These are phyloP conservation scores for Yamadazyma sp. DNA, from an alignment of 805 yeast genomes.

Conservation along the genomic window DNA sequence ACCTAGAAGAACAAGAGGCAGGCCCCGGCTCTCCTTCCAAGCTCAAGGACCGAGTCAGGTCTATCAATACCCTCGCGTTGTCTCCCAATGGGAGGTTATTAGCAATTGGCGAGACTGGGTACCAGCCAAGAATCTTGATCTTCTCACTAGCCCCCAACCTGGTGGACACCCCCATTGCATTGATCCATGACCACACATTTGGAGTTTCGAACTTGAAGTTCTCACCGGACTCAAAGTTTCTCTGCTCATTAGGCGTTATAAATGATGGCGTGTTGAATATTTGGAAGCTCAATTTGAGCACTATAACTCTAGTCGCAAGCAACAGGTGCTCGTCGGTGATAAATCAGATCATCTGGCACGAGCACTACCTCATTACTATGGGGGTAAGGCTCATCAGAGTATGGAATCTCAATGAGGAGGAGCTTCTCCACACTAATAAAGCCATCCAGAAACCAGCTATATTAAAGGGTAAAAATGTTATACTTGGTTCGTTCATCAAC, in stretches of 20 bases:
- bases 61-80: constrained; percentile 56
- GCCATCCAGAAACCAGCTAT: constrained; percentile 18
- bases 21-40: constrained; percentile 20
- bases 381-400: constrained; percentile 63
- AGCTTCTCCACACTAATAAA: constrained; percentile 6
- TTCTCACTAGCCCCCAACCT: constrained; percentile 57
- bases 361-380: constrained; percentile 48
- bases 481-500: constrained; percentile 50
- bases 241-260: constrained; percentile 64
- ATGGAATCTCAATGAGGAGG: constrained; percentile 49
- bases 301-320: constrained; percentile 37
- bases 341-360: constrained; percentile 57
- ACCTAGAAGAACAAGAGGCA: not conserved
- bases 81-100: constrained; percentile 53
- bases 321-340: constrained; percentile 65
- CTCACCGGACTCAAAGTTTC: constrained; percentile 53
- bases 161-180: constrained; percentile 48
- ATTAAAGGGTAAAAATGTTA: constrained; percentile 59
- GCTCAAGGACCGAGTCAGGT: constrained; percentile 44
- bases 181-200: constrained; percentile 61
- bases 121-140: constrained; percentile 61
- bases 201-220: constrained; percentile 59
- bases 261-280: constrained; percentile 68
- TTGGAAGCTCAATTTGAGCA: constrained; percentile 46
- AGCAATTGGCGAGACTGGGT: constrained; percentile 73